Conservation (phyloP, 179 eudicot genomes). For the Camellia oleifera region DNA sequence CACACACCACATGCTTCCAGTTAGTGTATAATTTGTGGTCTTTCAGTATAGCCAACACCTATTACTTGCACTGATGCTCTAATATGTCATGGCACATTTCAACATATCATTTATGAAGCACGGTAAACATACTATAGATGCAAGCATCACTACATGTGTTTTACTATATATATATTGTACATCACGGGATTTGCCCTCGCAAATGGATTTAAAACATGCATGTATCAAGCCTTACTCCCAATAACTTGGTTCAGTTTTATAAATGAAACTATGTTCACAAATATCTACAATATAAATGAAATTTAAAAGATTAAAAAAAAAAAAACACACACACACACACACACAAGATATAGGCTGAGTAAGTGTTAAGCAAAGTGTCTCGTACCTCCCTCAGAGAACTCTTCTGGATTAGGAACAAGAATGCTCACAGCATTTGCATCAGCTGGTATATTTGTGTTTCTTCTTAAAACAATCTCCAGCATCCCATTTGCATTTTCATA, state of each 20-base stretch:
- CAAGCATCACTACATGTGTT: not conserved
- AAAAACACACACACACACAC: not conserved
- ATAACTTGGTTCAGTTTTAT: not conserved
- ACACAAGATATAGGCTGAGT: not conserved
- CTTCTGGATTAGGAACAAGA: slow-evolving; percentile 54
- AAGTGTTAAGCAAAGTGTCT: not conserved
- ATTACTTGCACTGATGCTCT: not conserved
- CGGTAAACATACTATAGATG: not conserved
- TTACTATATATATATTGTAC: not conserved
- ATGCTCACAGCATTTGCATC: slow-evolving; percentile 85
- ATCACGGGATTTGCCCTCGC: not conserved
- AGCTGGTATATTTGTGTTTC: slow-evolving; percentile 66
- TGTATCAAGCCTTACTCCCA: not conserved
- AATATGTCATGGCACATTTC: not conserved
- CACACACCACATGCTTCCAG: not conserved
- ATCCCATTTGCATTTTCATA: slow-evolving; percentile 44
- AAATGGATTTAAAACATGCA: not conserved
- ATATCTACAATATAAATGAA: not conserved
- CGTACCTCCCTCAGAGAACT: slow-evolving; percentile 48
- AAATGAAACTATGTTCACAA: not conserved
- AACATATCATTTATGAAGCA: not conserved
- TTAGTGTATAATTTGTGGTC: not conserved
- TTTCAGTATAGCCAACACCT: not conserved
- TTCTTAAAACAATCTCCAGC: slow-evolving; percentile 58
- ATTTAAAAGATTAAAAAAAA: not conserved